Base-by-base conservation (phyloP, 106 monocot species). In the Vanilla planifolia region DNA sequence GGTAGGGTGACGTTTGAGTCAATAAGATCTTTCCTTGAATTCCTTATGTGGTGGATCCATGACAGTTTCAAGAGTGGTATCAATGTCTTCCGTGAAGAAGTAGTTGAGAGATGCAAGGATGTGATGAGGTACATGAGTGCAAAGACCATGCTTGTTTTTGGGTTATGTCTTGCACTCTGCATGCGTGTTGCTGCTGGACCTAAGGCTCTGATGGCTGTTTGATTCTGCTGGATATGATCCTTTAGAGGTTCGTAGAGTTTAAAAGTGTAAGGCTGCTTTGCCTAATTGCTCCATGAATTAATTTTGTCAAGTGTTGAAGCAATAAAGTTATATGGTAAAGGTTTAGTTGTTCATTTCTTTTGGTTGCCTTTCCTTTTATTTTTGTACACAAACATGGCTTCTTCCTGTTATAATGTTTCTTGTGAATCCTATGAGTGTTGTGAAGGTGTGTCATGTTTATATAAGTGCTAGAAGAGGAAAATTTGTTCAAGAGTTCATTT, bases 1-100 rank as follows among this genome's bases (percentile, higher is more conserved):
- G 88, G 85, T 47, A 78, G 93, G 33, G 73, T 85, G 61, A 82
- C 88, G 5, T 81, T 79, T 17, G 88, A 85, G 73, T 79, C 82
- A 2, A 79, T 85, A 69, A 85, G 63, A 74, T 88, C 88, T 0
- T 75, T 90, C 19, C 81, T 90, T 14, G 85, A 82, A 14, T 85
- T 85, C 32, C 30, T 75, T 33, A 21, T 85, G 69, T 60, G 48
- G 57, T 84, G 74, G 59, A 17, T 79, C 44, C 57, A 28, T 27
- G 73, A 77, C 32, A 47, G 73, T 17, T 75, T 67, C 23, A 79
- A 30, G 66, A 78, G 59, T 17, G 70, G 85, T 15, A 62, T 59
- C 3, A 29, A 61, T 56, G 62, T 71, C 46, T 64, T 80, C 26
- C 29, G 36, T 7, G 59, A 75, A 47, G 83, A 84, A 70, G 72